These are phyloP conservation scores for Edaphochlamys debaryana DNA, from an alignment of 139 green algal species.

Conservation along the genomic window DNA sequence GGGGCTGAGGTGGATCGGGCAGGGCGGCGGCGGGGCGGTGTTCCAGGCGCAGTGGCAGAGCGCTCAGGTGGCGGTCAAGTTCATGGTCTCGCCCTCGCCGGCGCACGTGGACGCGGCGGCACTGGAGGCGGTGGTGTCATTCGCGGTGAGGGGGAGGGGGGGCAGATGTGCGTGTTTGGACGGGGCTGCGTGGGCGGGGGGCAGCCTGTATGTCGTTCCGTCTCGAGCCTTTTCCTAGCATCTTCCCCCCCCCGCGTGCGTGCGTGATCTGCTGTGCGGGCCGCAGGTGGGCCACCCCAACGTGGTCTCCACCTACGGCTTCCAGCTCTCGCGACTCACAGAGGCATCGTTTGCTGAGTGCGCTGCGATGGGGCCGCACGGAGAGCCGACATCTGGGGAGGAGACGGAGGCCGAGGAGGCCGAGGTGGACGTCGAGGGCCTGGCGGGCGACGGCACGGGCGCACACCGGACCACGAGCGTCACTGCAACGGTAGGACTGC, in stretches of 20 bases:
- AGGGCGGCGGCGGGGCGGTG: constrained; percentile 31
- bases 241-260: background rate
- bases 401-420: no score
- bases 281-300: constrained; percentile 16
- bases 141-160: background rate
- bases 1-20: constrained; percentile 24
- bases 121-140: constrained; percentile 17
- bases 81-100: background rate
- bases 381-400: no score
- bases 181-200: background rate
- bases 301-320: constrained; percentile 18
- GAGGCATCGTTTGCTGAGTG: constrained; percentile 5
- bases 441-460: no score
- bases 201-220: background rate
- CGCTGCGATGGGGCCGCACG: no score
- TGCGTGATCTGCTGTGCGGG: no score
- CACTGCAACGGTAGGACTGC: no score
- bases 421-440: no score
- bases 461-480: no score
- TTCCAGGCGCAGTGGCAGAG: constrained; percentile 35
- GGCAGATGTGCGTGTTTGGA: background rate
- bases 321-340: background rate
- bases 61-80: constrained; percentile 26
- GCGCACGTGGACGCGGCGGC: background rate
- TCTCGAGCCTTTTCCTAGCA: background rate